phyloP scores from a whole-genome alignment of 1,284 basidiomycete species.

The Trichosporon coremiiforme region DNA sequence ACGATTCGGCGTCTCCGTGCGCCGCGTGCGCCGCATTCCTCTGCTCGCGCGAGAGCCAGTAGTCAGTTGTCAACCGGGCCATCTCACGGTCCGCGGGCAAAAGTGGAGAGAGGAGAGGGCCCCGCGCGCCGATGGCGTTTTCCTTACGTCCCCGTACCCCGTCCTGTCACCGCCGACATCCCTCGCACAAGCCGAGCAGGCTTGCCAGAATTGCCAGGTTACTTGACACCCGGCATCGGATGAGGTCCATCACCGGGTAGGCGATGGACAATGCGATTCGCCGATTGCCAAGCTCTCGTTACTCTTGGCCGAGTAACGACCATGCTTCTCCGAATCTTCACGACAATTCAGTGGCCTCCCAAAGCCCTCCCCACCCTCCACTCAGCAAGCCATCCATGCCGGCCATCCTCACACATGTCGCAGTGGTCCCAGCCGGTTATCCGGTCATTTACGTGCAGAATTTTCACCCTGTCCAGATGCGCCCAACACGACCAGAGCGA shows the following conservation, averaged over 20 bases:
- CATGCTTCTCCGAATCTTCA: neutral
- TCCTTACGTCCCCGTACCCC: neutral
- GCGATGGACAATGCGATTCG: slow-evolving; percentile 8
- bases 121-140: slow-evolving; percentile 3
- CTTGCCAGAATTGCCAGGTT: neutral
- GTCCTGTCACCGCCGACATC: neutral
- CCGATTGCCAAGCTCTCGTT: neutral
- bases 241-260: neutral
- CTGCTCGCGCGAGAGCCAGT: neutral
- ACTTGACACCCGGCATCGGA: neutral
- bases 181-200: neutral
- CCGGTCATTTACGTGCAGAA: neutral
- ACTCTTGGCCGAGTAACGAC: slow-evolving; percentile 9
- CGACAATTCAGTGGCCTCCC: neutral
- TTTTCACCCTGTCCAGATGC: neutral
- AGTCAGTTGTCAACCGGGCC: neutral
- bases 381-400: neutral
- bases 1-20: neutral
- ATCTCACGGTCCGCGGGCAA: neutral
- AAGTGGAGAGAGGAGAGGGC: neutral
- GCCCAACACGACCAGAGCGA: neutral
- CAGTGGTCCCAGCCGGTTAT: neutral
- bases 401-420: neutral
- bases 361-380: neutral
- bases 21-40: neutral